Base-by-base conservation (phyloP, 768 basidiomycete species). In the Naematelia encephala region DNA sequence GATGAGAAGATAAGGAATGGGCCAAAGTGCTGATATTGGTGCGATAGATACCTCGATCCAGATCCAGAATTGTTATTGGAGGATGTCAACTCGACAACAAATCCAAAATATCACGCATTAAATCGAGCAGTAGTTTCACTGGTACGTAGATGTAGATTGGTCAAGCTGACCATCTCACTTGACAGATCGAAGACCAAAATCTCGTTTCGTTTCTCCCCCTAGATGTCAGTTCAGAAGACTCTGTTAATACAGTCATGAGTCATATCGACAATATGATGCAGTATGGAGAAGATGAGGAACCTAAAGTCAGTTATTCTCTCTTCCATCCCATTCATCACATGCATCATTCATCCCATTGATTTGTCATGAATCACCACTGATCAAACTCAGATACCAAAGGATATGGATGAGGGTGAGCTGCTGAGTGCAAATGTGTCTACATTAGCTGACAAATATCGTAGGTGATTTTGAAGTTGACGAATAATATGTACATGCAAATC, bases 241-340 rank as follows among this genome's bases (percentile, higher is more conserved):
- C 91, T 0, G 82, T 99, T 53, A 89, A 90, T 71, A 86, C 84
- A 1, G 86, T 97, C 10, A 82, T 99, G 59, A 92, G 91, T 74
- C 92, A 99, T 75, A 89, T 99, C 54, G 96, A 99, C 79, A 94
- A 91, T 69, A 88, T 91, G 58, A 92, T 99, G 86, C 96, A 99
- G 75, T 99, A 96, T 70, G 94, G 94, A 29, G 94, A 98, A 80
- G 91, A 93, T 59, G 94, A 99, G 75, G 94, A 99, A 73, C 93
- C 94, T 14, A 91, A 88, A 81, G 90, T 72, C 49, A 56, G 68
- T 51, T 1, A 90, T 85, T 89, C 88, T 70, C 57, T 81, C 62
- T 21, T 13, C 13, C 25, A 39, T 39, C 34, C 34, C 34, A 13
- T 19, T 14, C 21, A n/a, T n/a, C n/a, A n/a, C n/a, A n/a, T n/a